Base-by-base conservation (phyloP, 1,139 yeast species). In the Candida freyschussii region DNA sequence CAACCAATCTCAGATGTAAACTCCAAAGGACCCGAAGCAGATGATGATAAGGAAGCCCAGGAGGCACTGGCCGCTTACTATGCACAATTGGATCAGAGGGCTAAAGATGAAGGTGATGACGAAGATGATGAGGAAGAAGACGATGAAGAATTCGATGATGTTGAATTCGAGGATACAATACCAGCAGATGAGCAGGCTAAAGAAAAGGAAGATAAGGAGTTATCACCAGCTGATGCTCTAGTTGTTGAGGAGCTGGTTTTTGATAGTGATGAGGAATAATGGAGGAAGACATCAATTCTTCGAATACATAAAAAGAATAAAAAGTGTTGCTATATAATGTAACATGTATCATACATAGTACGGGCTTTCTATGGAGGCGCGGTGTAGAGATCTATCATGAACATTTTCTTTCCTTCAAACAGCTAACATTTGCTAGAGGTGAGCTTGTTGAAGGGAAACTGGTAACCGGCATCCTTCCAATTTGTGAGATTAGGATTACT, bases 31-130 rank as follows among this genome's bases (percentile, higher is more conserved):
- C 16, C 17, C 6, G 25, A 25, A 7, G 31, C 24, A 14, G 33
- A 30, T 11, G 59, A 67, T 40, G 68, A 75, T 39, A 70, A 67
- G 45, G 85, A 78, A 50, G 83, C 80, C 12, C 82, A 80, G 51
- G 85, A 79, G 48, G 87, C 85, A 2, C 67, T 83, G 60, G 84
- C 87, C 2, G 85, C 85, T 1, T 83, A 80, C 55, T 84, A 82
- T 55, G 85, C 36, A 51, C 51, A 34, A 36, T 20, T 45, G 23
- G 44, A 45, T 23, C 56, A 62, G 13, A 69, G 73, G n/a, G 81
- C 72, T 10, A 78, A 73, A 17, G 73, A 65, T 17, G 67, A 64
- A 23, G 68, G 59, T 14, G 71, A 64, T 13, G 77, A 69, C 25
- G 75, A 69, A 26, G 72, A 68, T 26, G 78, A 75, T 4, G 81